Evolutionary conservation across 371 early-diverging fungal species (phyloP).

Genomic region (Syncephalastrum contaminatum): DNA sequence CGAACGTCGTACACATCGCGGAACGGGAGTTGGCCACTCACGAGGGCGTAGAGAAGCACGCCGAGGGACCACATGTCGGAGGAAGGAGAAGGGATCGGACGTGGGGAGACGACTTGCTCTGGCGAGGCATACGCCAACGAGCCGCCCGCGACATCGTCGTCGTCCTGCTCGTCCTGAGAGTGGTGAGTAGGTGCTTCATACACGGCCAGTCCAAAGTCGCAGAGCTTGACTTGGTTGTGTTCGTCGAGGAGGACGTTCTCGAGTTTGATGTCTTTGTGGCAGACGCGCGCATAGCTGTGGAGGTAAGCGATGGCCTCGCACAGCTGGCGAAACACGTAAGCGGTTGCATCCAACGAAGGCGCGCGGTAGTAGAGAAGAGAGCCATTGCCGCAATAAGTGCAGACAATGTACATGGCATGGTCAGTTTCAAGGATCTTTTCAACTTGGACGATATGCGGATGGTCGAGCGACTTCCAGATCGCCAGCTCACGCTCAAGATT

Average conservation of each 20-base stretch:
- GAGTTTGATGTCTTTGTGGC: slow-evolving; percentile 92
- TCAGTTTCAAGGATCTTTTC: slow-evolving; percentile 63
- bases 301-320: slow-evolving; percentile 75
- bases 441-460: slow-evolving; percentile 67
- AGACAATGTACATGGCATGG: slow-evolving; percentile 65
- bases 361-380: slow-evolving; percentile 29
- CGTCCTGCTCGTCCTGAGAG: not conserved
- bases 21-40: slow-evolving; percentile 77
- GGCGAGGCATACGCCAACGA: slow-evolving; percentile 81
- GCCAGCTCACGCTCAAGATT: slow-evolving; percentile 55
- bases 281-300: slow-evolving; percentile 71
- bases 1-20: slow-evolving; percentile 72
- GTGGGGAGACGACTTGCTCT: slow-evolving; percentile 56
- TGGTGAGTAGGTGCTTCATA: slow-evolving; percentile 24
- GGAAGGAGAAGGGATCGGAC: slow-evolving; percentile 48
- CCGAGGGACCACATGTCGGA: slow-evolving; percentile 88
- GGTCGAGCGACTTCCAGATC: slow-evolving; percentile 72
- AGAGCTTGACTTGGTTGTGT: slow-evolving; percentile 62
- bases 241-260: slow-evolving; percentile 83
- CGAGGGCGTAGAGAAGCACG: slow-evolving; percentile 71
- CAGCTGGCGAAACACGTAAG: slow-evolving; percentile 64
- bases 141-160: slow-evolving; percentile 46
- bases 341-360: slow-evolving; percentile 47
- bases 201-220: slow-evolving; percentile 89
- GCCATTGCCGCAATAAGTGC: slow-evolving; percentile 67